Percentiles rank a stretch among this genome's conserved stretches.
Conservation (phyloP, 1,284 basidiomycete genomes). For the Trichosporon coremiiforme region DNA sequence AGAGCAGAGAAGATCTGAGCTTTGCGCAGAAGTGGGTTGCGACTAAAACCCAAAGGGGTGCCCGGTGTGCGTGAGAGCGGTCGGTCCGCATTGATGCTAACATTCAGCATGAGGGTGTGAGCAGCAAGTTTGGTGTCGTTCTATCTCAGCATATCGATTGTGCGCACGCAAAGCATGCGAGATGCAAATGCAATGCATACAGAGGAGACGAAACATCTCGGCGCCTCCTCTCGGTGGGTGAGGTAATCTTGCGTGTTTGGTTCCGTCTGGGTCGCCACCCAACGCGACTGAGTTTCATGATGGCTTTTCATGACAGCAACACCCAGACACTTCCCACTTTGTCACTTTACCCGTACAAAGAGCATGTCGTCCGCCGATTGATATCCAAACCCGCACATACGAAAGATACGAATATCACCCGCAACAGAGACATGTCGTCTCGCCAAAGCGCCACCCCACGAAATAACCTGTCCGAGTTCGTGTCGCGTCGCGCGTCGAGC, state of each 20-base stretch:
- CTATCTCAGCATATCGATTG: no score
- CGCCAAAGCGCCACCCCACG: neutral
- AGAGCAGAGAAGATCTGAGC: no score
- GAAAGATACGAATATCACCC: neutral
- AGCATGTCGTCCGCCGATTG: neutral
- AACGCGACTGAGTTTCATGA: slow-evolving; percentile 18
- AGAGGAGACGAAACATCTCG: no score
- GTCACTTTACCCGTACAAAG: neutral
- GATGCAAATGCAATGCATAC: no score
- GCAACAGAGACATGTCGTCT: neutral
- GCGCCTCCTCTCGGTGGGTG: neutral
- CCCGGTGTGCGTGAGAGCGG: no score
- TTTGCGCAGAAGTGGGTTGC: no score
- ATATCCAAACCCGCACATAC: neutral
- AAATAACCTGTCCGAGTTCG: neutral
- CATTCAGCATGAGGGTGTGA: no score
- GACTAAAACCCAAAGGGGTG: no score
- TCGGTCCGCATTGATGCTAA: no score
- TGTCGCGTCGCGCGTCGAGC: neutral
- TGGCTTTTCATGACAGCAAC: slow-evolving; percentile 2
- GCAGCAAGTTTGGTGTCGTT: no score
- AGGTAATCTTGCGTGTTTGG: slow-evolving; percentile 15
- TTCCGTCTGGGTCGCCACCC: slow-evolving; percentile 6
- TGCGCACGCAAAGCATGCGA: no score
- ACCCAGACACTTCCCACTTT: neutral